phyloP scores from a whole-genome alignment of 75 land plant genomes.

The Cupressus sempervirens region DNA sequence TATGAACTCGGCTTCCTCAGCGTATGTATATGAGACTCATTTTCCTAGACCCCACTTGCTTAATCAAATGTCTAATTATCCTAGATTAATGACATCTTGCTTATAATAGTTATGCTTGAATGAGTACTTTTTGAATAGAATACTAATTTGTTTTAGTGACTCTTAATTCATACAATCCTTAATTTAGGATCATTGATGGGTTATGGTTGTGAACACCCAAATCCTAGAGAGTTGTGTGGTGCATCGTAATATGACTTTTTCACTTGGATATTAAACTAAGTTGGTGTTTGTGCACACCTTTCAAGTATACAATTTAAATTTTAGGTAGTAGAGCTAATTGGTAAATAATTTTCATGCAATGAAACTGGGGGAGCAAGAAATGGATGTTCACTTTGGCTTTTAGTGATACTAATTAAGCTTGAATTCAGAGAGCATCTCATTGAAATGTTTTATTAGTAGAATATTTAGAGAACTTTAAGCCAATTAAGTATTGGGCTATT shows the following conservation, averaged over 20 bases:
- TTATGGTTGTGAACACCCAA: background rate
- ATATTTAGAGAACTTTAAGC: background rate
- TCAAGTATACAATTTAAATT: background rate
- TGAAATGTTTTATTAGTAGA: background rate
- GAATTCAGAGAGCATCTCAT: background rate
- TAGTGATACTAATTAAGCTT: background rate
- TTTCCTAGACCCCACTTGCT: background rate
- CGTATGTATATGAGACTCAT: slow-evolving; percentile 33
- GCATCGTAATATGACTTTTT: background rate
- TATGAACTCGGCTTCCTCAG: slow-evolving; percentile 88
- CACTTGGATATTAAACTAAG: background rate
- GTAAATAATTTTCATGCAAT: background rate
- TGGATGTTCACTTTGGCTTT: background rate
- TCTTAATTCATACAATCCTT: background rate
- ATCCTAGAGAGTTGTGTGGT: background rate
- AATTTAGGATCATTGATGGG: background rate
- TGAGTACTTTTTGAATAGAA: background rate
- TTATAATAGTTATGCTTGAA: background rate
- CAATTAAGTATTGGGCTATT: background rate
- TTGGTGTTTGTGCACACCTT: background rate
- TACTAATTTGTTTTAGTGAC: background rate
- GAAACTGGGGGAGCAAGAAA: background rate
- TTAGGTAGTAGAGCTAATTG: background rate
- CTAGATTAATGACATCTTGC: background rate
- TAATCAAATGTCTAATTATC: background rate